Conservation (phyloP, 495 filamentous ascomycete genomes). For the Penicillium subrubescens region DNA sequence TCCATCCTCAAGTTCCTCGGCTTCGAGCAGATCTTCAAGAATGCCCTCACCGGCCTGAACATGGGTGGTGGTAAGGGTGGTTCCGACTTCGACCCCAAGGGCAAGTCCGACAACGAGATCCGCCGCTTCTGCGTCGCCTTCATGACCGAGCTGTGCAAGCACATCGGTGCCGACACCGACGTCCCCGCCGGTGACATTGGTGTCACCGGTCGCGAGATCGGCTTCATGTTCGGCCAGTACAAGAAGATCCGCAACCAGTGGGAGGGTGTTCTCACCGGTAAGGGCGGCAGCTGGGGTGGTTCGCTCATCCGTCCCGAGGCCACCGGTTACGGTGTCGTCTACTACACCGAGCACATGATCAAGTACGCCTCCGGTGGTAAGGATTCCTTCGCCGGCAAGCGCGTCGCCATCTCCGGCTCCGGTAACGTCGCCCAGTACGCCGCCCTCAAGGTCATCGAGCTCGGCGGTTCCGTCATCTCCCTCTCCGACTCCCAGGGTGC, state of each 20-base stretch:
- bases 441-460: constrained; percentile 94
- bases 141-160: constrained; percentile 91
- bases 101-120: constrained; percentile 96
- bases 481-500: constrained; percentile 91
- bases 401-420: constrained; percentile 93
- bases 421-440: constrained; percentile 99
- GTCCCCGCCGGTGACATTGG: constrained; percentile 86
- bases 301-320: constrained; percentile 95
- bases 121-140: constrained; percentile 95
- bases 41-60: constrained; percentile 94
- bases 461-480: constrained; percentile 88
- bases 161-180: constrained; percentile 97
- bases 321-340: constrained; percentile 95
- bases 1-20: constrained; percentile 98
- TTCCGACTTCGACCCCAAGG: constrained; percentile 99
- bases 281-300: constrained; percentile 91
- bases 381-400: constrained; percentile 87
- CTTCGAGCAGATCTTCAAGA: constrained; percentile 99
- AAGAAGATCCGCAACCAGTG: constrained; percentile 83
- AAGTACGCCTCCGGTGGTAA: constrained; percentile 75
- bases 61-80: constrained; percentile 99
- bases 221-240: constrained; percentile 96
- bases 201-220: constrained; percentile 93
- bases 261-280: constrained; percentile 95
- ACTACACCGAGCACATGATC: constrained; percentile 98